phyloP scores from a whole-genome alignment of 2,329 filamentous ascomycete genomes.

The Aotearoamyces nothofagi region DNA sequence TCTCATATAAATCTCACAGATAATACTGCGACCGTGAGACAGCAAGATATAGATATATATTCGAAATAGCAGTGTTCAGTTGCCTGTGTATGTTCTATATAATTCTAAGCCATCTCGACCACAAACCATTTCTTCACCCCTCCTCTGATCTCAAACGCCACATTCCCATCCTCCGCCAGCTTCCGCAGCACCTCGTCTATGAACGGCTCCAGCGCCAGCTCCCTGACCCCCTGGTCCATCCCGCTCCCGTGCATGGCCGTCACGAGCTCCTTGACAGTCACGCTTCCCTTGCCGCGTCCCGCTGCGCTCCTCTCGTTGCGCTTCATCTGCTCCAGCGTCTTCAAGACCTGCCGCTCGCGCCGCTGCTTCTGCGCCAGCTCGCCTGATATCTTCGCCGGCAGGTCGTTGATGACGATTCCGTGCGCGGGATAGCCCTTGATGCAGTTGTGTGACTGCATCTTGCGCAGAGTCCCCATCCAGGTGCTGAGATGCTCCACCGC shows the following conservation, averaged over 20 bases:
- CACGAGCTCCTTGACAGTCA: constrained; percentile 27
- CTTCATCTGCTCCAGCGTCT: constrained; percentile 16
- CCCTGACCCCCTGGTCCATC: constrained; percentile 20
- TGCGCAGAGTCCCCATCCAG: constrained; percentile 51
- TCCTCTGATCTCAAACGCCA: constrained; percentile 23
- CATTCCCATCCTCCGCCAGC: constrained; percentile 25
- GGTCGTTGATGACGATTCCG: constrained; percentile 61
- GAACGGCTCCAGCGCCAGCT: constrained; percentile 26
- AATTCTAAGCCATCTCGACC: too few relatives aligned
- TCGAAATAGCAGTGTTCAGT: too few relatives aligned
- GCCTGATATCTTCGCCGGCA: constrained; percentile 32
- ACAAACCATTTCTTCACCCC: constrained; percentile 25
- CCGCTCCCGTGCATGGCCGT: constrained; percentile 24
- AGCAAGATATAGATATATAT: too few relatives aligned
- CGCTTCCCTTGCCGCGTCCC: constrained; percentile 16
- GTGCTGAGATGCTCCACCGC: constrained; percentile 61
- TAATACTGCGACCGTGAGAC: too few relatives aligned
- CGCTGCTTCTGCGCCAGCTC: constrained; percentile 23
- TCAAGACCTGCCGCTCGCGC: constrained; percentile 25
- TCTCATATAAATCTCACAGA: too few relatives aligned
- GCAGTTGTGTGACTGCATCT: constrained; percentile 42
- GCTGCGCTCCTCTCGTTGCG: not conserved
- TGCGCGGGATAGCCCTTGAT: constrained; percentile 59
- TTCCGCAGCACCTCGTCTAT: constrained; percentile 27
- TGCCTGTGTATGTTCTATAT: too few relatives aligned